Conservation (phyloP, 1,284 basidiomycete species). For the Cerioporus squamosus region DNA sequence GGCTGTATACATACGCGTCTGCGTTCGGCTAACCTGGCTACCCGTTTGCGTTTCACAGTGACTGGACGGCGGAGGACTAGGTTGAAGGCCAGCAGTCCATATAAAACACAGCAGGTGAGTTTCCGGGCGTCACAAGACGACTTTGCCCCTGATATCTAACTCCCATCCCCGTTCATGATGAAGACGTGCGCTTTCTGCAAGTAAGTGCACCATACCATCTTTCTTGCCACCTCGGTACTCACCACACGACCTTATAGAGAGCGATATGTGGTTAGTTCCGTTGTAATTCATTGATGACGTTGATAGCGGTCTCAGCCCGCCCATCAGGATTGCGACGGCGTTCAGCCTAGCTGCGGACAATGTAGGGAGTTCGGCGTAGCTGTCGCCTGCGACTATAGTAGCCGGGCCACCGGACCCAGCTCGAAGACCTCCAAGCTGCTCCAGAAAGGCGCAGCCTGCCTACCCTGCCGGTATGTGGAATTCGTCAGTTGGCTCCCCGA, state of each 20-base stretch:
- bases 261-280: background rate
- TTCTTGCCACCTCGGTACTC: no score
- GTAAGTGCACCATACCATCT: background rate
- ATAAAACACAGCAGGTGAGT: no score
- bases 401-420: background rate
- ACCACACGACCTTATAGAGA: background rate
- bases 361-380: background rate
- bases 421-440: background rate
- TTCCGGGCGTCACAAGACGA: no score
- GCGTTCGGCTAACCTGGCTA: no score
- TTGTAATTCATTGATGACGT: background rate
- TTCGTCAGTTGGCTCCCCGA: no score
- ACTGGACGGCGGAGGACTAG: no score
- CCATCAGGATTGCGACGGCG: constrained; percentile 1
- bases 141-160: no score
- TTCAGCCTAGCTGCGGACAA: background rate
- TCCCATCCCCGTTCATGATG: background rate
- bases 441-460: constrained; percentile 6
- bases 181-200: background rate
- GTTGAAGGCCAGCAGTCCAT: no score
- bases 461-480: constrained; percentile 2
- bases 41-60: no score
- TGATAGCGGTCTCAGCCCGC: background rate
- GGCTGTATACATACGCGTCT: no score
- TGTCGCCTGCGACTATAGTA: background rate